Conservation (phyloP, 345 rosid species). For the Cardamine chenopodiifolia region DNA sequence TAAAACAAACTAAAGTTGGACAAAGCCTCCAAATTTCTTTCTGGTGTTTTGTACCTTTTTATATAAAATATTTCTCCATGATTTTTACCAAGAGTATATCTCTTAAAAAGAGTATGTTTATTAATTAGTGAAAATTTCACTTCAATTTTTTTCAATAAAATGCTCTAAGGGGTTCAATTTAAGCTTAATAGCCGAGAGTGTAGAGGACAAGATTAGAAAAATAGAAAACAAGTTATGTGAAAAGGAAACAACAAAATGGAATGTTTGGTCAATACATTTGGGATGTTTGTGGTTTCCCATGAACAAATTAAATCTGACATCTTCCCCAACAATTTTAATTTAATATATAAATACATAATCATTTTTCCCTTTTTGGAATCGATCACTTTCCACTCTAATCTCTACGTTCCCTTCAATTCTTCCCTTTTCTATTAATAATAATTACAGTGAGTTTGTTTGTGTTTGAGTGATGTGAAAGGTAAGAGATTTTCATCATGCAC, state of each 20-base stretch:
- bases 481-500: constrained; percentile 5
- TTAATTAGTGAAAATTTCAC: no score
- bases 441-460: constrained; percentile 27
- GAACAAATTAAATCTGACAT: constrained; percentile 41
- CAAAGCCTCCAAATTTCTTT: background rate
- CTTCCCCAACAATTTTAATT: constrained; percentile 31
- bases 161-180: background rate
- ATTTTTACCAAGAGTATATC: constrained; percentile 8
- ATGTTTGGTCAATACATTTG: constrained; percentile 45
- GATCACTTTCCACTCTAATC: constrained; percentile 35
- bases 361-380: constrained; percentile 40
- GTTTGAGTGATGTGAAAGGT: constrained; percentile 43
- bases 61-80: background rate
- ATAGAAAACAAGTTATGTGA: constrained; percentile 30
- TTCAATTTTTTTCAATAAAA: no score
- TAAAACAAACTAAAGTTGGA: background rate
- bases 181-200: constrained; percentile 36
- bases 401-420: constrained; percentile 37
- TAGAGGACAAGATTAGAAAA: constrained; percentile 39
- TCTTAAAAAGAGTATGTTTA: background rate
- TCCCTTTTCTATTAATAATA: constrained; percentile 33
- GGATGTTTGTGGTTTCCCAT: constrained; percentile 45
- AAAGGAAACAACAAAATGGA: constrained; percentile 41
- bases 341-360: constrained; percentile 23
- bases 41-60: background rate